Evolutionary conservation across 2,329 filamentous ascomycete genomes (phyloP).

Genomic region (Aspergillus aculeatinus): DNA sequence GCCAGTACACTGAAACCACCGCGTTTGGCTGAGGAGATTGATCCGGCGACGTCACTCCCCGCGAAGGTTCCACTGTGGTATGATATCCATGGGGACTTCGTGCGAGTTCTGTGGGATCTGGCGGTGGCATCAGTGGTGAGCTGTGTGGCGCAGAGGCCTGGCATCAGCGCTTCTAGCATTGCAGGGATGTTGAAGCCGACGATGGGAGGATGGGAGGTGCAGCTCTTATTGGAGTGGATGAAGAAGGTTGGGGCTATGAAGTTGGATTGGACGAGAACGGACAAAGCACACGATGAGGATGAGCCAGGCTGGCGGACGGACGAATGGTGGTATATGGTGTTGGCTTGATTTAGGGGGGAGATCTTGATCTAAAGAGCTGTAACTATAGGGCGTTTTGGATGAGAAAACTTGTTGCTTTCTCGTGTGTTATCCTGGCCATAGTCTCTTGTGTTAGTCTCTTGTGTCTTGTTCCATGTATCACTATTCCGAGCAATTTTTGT

Average conservation of each 20-base stretch:
- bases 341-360: conserved; percentile 12
- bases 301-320: conserved; percentile 32
- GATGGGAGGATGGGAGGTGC: conserved; percentile 45
- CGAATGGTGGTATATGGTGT: conserved; percentile 46
- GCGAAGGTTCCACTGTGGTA: conserved; percentile 48
- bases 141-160: conserved; percentile 43
- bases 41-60: conserved; percentile 8
- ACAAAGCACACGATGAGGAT: conserved; percentile 3
- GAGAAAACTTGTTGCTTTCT: no score
- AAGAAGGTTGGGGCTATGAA: conserved; percentile 25
- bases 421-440: neutral
- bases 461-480: neutral
- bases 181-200: conserved; percentile 39
- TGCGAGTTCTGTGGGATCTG: conserved; percentile 43
- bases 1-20: conserved; percentile 27
- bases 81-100: conserved; percentile 46
- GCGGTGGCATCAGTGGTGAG: conserved; percentile 44
- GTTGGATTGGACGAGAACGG: conserved; percentile 6
- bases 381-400: neutral
- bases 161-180: conserved; percentile 37
- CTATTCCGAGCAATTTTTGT: neutral
- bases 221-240: conserved; percentile 44
- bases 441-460: neutral
- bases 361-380: neutral
- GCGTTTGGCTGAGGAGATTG: conserved; percentile 15